These are phyloP conservation scores for Cercospora nicotianae DNA, from an alignment of 2,329 filamentous ascomycete species.

Conservation along the genomic window DNA sequence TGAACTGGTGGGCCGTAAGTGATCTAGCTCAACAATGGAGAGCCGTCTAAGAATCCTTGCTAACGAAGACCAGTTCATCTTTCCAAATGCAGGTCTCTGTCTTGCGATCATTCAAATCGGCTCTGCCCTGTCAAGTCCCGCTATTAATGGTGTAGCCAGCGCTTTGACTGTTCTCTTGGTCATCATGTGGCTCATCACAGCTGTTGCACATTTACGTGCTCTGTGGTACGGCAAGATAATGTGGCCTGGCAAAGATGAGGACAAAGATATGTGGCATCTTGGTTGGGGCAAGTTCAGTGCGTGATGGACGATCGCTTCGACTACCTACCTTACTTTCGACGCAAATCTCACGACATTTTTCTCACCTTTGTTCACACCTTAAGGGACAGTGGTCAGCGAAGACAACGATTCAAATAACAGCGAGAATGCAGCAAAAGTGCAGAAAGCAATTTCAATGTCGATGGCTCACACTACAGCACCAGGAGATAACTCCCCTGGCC, in stretches of 20 bases:
- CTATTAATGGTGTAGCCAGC: conserved; percentile 55
- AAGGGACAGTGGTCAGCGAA: background rate
- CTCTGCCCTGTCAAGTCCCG: conserved; percentile 53
- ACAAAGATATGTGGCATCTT: conserved; percentile 43
- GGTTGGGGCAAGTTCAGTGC: conserved; percentile 23
- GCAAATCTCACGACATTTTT: background rate
- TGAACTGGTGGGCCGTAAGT: conserved; percentile 58
- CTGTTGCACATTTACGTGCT: conserved; percentile 52
- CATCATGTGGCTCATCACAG: conserved; percentile 56
- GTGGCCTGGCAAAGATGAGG: conserved; percentile 62
- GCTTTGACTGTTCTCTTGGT: conserved; percentile 59
- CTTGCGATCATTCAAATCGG: conserved; percentile 61
- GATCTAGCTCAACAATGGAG: no score
- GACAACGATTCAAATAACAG: background rate
- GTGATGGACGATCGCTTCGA: background rate
- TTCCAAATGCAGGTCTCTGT: conserved; percentile 65
- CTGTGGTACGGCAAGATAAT: conserved; percentile 55
- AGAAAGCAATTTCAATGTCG: background rate
- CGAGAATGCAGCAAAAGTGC: background rate
- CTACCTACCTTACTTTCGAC: background rate
- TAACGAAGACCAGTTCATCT: no score
- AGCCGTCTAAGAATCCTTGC: no score
- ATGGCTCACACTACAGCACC: background rate
- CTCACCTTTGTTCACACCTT: no score
- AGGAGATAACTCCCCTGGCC: background rate